phyloP scores from a whole-genome alignment of 1,284 basidiomycete genomes.

The Ustanciosporium gigantosporum region DNA sequence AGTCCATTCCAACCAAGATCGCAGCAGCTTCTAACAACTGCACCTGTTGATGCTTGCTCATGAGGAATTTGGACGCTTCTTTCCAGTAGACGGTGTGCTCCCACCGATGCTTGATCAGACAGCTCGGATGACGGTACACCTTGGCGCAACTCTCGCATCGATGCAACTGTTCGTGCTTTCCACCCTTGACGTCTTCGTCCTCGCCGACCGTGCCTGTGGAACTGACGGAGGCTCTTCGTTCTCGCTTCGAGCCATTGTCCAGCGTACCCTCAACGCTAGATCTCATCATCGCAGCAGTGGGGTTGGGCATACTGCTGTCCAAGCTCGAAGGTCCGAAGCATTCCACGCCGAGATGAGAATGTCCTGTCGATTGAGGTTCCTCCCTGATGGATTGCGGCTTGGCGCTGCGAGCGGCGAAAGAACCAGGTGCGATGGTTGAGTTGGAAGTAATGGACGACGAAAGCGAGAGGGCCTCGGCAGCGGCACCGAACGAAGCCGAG shows the following conservation, averaged over 20 bases:
- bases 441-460: constrained; percentile 39
- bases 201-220: constrained; percentile 64
- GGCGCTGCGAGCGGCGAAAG: constrained; percentile 25
- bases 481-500: constrained; percentile 56
- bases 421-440: constrained; percentile 32
- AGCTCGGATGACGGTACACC: constrained; percentile 92
- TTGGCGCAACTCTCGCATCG: constrained; percentile 77
- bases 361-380: constrained; percentile 36
- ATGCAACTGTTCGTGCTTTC: constrained; percentile 67
- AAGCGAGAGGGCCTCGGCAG: constrained; percentile 51
- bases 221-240: constrained; percentile 58
- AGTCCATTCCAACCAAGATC: constrained; percentile 72
- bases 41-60: constrained; percentile 97
- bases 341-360: constrained; percentile 52
- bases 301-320: constrained; percentile 40
- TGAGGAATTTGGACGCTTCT: constrained; percentile 87
- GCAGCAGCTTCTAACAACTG: constrained; percentile 96
- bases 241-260: constrained; percentile 39
- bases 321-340: constrained; percentile 48
- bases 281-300: constrained; percentile 28
- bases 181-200: constrained; percentile 65
- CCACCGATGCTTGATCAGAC: constrained; percentile 95
- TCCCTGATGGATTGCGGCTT: constrained; percentile 24
- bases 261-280: constrained; percentile 7
- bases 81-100: constrained; percentile 97